These are phyloP conservation scores for Globisporangium recalcitrans DNA, from an alignment of 352 stramenopile species.

Conservation along the genomic window DNA sequence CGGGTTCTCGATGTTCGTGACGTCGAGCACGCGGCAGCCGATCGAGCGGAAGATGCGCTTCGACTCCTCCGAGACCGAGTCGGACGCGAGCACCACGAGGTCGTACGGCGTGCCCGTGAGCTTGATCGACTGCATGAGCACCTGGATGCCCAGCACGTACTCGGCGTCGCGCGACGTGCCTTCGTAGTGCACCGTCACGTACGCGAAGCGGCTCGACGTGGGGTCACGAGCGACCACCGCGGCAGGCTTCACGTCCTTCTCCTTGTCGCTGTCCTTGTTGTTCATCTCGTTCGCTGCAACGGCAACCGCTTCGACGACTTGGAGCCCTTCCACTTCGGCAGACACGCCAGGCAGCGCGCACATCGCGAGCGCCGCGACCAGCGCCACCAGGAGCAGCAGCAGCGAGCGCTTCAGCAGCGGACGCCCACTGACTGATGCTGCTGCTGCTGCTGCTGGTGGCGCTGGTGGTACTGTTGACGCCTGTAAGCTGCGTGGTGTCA, in stretches of 20 bases:
- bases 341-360: not conserved
- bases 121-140: conserved; percentile 86
- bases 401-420: conserved; percentile 10
- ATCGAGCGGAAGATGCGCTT: conserved; percentile 77
- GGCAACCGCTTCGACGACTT: conserved; percentile 9
- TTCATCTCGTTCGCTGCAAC: conserved; percentile 14
- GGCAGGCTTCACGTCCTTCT: not conserved
- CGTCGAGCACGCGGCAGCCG: conserved; percentile 78
- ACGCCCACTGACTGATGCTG: not conserved
- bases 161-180: conserved; percentile 75
- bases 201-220: conserved; percentile 62
- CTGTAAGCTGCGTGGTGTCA: not conserved
- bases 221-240: conserved; percentile 13
- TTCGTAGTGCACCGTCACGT: conserved; percentile 86
- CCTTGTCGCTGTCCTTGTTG: conserved; percentile 8
- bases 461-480: no score
- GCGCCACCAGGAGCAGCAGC: conserved; percentile 24
- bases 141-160: conserved; percentile 80
- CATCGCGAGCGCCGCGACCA: conserved; percentile 1
- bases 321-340: conserved; percentile 4
- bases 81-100: conserved; percentile 80
- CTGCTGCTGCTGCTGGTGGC: not conserved
- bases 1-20: conserved; percentile 86
- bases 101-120: conserved; percentile 77
- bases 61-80: conserved; percentile 73